A percentile compares a stretch with the other conserved stretches of the same genome.
Conservation (phyloP, 805 yeast species). For the Danielozyma ontarioensis region DNA sequence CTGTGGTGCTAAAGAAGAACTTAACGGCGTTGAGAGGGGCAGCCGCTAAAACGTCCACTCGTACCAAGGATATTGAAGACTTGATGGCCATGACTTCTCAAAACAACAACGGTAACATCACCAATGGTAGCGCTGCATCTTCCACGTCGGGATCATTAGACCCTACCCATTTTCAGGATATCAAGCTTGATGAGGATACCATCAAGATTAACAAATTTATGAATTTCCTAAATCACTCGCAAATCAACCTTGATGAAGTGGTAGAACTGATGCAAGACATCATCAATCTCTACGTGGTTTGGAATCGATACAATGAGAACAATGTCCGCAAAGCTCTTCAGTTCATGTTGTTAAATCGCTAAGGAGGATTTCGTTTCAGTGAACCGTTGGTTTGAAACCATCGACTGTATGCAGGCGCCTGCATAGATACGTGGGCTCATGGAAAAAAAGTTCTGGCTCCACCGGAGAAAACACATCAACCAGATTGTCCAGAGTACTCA, state of each 20-base stretch:
- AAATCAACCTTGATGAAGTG: conserved; percentile 70
- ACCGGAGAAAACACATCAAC: too few species aligned
- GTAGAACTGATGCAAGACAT: conserved; percentile 82
- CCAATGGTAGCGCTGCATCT: not conserved
- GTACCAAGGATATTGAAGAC: conserved; percentile 23
- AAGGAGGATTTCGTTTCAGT: not conserved
- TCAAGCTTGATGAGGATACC: conserved; percentile 30
- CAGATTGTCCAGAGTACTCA: too few species aligned
- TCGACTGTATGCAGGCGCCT: too few species aligned
- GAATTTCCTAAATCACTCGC: conserved; percentile 67
- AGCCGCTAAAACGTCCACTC: conserved; percentile 6
- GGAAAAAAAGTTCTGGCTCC: too few species aligned
- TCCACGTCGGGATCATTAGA: not conserved
- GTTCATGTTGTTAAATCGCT: conserved; percentile 30
- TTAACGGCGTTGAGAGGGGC: conserved; percentile 14
- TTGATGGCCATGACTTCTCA: conserved; percentile 20
- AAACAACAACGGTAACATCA: conserved; percentile 1
- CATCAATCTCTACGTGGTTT: conserved; percentile 71
- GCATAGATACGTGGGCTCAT: too few species aligned
- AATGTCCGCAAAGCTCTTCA: conserved; percentile 47
- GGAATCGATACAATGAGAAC: conserved; percentile 82
- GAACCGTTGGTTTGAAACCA: too few species aligned
- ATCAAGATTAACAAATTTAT: conserved; percentile 52
- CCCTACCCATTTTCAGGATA: conserved; percentile 16
- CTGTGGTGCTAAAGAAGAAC: conserved; percentile 53